Base-by-base conservation (phyloP, 352 stramenopile species). In the Phytophthora fragariaefolia region DNA sequence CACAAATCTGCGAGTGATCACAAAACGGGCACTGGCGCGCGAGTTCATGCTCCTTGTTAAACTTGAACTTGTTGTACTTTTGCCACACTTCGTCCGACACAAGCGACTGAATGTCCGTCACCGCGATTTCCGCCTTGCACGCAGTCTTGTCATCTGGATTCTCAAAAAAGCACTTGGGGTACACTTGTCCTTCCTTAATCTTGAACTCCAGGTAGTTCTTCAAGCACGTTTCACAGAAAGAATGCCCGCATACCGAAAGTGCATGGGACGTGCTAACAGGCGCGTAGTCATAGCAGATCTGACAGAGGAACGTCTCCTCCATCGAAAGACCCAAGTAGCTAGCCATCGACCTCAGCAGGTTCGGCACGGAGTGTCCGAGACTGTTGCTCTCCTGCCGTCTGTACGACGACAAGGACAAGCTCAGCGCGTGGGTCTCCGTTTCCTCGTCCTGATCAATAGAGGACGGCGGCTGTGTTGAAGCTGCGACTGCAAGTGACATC, bases 51-150 rank as follows among this genome's bases (percentile, higher is more conserved):
- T 91, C 80, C 63, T 90, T 83, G 74, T 92, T 93, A 66, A 97
- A 97, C 38, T 91, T 87, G 58, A 97, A 91, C 57, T 83, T 91
- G 63, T 75, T 62, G 53, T 93, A 96, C 77, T 94, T 95, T 13
- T 69, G 73, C 79, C 81, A 95, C 0, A 84, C 56, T 3, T 79
- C 61, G 1, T 79, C 53, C 1, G 77, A 80, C n/a, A 92, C 68
- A 18, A 85, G 54, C 8, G 64, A 56, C n/a, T 60, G 66, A 23
- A 91, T 84, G 28, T 91, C 85, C 12, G 75, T 63, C 13, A 72
- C 51, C 4, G 64, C 26, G 32, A 94, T 82, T 3, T 75, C 63
- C 4, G 56, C 64, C 10, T 73, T 69, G 38, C 84, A 90, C n/a
- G 74, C 66, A 1, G 48, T 54, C 18, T 71, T 76, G 22, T 72